Evolutionary conservation across 495 filamentous ascomycete genomes (phyloP).

Genomic region (Xylaria palmicola): DNA sequence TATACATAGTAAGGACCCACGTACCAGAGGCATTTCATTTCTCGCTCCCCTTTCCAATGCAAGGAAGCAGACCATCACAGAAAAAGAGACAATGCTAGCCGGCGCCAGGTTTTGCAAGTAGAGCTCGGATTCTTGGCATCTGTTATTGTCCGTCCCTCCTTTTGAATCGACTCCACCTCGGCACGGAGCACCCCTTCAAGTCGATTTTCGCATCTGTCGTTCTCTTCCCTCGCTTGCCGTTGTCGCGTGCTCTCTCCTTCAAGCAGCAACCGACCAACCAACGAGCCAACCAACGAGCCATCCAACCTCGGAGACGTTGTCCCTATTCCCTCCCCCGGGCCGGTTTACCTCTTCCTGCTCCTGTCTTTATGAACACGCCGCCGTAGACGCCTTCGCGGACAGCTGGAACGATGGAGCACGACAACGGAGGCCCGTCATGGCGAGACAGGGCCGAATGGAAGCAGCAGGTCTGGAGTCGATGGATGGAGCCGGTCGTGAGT

Average conservation of each 20-base stretch:
- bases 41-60: no score
- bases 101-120: not conserved
- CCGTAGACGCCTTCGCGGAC: not conserved
- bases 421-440: constrained; percentile 17
- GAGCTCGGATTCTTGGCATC: constrained; percentile 3
- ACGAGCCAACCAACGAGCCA: not conserved
- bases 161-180: constrained; percentile 4
- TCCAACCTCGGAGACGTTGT: no score
- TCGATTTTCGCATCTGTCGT: constrained; percentile 1
- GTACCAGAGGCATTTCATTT: no score
- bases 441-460: constrained; percentile 18
- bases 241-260: constrained; percentile 8
- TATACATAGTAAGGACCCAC: no score
- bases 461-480: constrained; percentile 18
- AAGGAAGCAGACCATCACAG: not conserved
- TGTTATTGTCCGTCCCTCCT: not conserved
- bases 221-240: not conserved
- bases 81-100: not conserved
- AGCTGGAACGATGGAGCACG: constrained; percentile 2
- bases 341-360: not conserved
- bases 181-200: constrained; percentile 7
- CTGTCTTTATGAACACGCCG: constrained; percentile 4
- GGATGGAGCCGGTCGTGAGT: constrained; percentile 19
- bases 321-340: not conserved
- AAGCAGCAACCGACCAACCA: not conserved